A percentile compares a stretch with the other conserved stretches of the same genome.
These are phyloP conservation scores for Podila epigama DNA, from an alignment of 192 early-diverging fungal genomes.

Conservation along the genomic window DNA sequence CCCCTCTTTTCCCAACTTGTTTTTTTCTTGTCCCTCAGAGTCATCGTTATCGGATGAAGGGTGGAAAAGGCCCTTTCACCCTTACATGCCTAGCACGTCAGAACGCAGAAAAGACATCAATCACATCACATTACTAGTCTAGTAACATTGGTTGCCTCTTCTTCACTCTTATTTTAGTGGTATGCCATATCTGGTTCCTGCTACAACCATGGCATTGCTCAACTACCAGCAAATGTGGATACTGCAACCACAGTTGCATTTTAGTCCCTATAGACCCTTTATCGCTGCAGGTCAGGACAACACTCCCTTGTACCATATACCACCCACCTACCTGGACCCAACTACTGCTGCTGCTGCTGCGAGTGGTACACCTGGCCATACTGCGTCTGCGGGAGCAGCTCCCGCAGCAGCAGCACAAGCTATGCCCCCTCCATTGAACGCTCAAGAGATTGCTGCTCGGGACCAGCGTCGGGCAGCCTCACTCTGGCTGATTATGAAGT, in stretches of 20 bases:
- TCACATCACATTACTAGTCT: not conserved
- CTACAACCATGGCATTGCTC: constrained; percentile 27
- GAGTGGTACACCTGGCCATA: no score
- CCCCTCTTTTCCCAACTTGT: not conserved
- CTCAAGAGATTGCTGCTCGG: constrained; percentile 36
- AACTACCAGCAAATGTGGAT: constrained; percentile 29
- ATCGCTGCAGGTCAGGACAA: not conserved
- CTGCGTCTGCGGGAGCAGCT: not conserved
- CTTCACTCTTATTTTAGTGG: constrained; percentile 25
- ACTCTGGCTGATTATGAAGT: constrained; percentile 67
- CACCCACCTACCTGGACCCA: constrained; percentile 6
- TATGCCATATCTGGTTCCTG: constrained; percentile 50
- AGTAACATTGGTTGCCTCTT: not conserved
- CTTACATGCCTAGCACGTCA: no score
- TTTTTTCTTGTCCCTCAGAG: not conserved
- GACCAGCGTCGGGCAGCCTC: constrained; percentile 52
- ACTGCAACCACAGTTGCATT: not conserved
- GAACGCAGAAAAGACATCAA: not conserved
- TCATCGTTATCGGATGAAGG: no score
- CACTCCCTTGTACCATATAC: constrained; percentile 3
- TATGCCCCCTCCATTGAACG: constrained; percentile 9
- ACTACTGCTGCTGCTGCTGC: constrained; percentile 9
- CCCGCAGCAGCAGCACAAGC: not conserved
- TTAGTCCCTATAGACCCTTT: not conserved
- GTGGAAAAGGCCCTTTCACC: no score